Conservation (phyloP, 163 green algal genomes). For the Coccomyxa subellipsoidea region DNA sequence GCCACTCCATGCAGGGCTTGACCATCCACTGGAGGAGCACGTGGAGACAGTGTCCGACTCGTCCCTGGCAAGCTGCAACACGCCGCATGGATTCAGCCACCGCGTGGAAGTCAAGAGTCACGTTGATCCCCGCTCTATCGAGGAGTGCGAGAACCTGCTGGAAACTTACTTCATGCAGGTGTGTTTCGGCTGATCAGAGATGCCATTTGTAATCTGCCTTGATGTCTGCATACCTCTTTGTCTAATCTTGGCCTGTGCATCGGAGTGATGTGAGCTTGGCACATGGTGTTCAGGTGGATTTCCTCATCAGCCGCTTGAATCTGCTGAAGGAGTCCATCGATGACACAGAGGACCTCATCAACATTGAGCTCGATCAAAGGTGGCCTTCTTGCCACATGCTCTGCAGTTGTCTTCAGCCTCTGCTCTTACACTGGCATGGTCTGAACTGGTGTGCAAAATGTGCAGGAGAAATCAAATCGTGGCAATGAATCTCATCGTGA, state of each 20-base stretch:
- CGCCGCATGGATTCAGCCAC: not conserved
- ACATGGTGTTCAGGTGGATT: conserved; percentile 50
- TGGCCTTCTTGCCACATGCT: not conserved
- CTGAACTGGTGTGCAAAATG: not conserved
- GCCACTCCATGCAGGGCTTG: not conserved
- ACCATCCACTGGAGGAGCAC: not conserved
- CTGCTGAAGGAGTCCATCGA: conserved; percentile 45
- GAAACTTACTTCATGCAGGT: conserved; percentile 61
- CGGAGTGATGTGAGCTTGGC: too few species aligned
- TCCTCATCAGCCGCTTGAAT: conserved; percentile 41
- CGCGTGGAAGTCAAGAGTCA: not conserved
- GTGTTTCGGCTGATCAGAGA: not conserved
- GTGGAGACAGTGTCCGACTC: not conserved
- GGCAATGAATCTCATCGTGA: not conserved
- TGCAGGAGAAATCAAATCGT: conserved; percentile 3
- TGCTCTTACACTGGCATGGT: not conserved
- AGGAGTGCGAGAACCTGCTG: conserved; percentile 59
- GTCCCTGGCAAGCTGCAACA: not conserved
- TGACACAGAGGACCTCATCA: conserved; percentile 50
- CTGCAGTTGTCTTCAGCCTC: not conserved
- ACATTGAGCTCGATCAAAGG: conserved; percentile 50
- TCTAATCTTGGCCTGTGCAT: too few species aligned
- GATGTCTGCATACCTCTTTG: too few species aligned
- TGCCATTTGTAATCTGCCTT: too few species aligned
- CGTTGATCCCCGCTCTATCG: conserved; percentile 45